phyloP scores from a whole-genome alignment of 306 rosid species.

The Coriaria nepalensis region DNA sequence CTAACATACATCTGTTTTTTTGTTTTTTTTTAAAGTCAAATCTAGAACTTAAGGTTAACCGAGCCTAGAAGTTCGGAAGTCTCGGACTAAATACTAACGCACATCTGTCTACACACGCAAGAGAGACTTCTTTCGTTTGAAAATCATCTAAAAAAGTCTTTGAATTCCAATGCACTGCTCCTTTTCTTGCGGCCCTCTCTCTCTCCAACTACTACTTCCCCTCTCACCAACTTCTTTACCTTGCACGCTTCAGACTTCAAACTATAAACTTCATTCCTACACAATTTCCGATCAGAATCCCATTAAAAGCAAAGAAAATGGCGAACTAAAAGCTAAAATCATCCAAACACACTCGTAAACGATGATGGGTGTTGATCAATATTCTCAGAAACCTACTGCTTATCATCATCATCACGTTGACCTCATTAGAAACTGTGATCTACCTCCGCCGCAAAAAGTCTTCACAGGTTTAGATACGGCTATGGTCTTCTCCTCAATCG shows the following conservation, averaged over 20 bases:
- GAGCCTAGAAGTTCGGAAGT: no score
- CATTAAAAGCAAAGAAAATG: no score
- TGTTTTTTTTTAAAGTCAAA: no score
- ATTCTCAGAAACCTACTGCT: constrained; percentile 21
- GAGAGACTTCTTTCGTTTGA: no score
- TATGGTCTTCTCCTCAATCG: no score
- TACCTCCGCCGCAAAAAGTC: constrained; percentile 78
- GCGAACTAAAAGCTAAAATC: no score
- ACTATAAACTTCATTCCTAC: no score
- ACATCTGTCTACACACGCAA: no score
- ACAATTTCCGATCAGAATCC: neutral
- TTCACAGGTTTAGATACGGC: constrained; percentile 32
- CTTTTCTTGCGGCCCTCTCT: neutral
- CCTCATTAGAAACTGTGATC: constrained; percentile 85
- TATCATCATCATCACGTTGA: constrained; percentile 16
- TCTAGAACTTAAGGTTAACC: no score
- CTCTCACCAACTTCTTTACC: constrained; percentile 17
- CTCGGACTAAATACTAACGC: no score
- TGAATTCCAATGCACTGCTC: neutral
- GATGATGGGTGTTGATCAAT: constrained; percentile 24
- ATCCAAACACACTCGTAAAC: neutral
- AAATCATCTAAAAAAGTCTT: no score
- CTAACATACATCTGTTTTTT: no score
- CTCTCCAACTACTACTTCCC: constrained; percentile 13
- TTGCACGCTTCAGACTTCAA: constrained; percentile 23